Base-by-base conservation (phyloP, 306 rosid genomes). In the Fragaria nilgerrensis region DNA sequence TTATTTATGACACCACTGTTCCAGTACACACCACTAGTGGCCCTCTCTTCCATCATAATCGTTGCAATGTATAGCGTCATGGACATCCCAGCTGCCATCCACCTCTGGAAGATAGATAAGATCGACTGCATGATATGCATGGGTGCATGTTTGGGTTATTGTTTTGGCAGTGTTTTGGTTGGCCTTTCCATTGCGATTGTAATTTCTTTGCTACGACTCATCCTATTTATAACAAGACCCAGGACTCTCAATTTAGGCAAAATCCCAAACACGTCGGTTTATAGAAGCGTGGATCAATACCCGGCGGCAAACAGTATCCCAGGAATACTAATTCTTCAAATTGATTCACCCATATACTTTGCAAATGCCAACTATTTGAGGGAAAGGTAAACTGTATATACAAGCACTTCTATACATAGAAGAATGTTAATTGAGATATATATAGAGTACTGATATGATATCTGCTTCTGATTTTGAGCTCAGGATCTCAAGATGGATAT, bases 311-410 rank as follows among this genome's bases (percentile, higher is more conserved):
- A 82, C 13, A 87, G 72, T 68, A 80, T 91, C 63, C 86, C 95
- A 3, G 98, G 98, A 39, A 79, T 82, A 36, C 44, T 39, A 39
- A 39, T 39, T 7, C 44, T 39, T 39, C 44, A 39, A 39, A 39
- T 39, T 39, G 94, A 89, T 66, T 89, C 94, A 37, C 96, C 98
- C 9, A 78, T 93, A 39, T 93, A 86, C 85, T 93, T 93, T 75
- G 92, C 96, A 77, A 93, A 93, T 82, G 77, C 95, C 64, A 83
- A 89, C 85, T 93, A 91, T 76, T 84, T 93, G 77, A 81, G 98
- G 80, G 98, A 93, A 80, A 90, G 97, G 97, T 93, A 73, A 29
- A 17, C 20, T 15, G 9, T 48, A n/a, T 22, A 13, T 9, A 8
- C 17, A 45, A 44, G 5, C 7, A 20, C 13, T 13, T 5, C 3